A percentile compares a stretch with the other conserved stretches of the same genome.
Evolutionary conservation across 2,329 filamentous ascomycete genomes (phyloP).

Genomic region (Massarina eburnea): DNA sequence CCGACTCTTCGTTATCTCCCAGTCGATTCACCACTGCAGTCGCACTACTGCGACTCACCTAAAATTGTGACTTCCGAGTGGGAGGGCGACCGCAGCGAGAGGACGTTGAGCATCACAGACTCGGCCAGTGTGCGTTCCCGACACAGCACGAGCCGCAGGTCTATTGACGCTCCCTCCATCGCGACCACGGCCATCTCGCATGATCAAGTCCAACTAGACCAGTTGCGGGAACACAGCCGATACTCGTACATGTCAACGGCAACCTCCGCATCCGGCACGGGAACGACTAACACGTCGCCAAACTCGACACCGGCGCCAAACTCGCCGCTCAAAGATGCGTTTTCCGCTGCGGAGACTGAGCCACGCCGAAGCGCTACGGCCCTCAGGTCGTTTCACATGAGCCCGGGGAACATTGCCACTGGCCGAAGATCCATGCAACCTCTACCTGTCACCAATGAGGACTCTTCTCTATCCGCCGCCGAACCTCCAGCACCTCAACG

Average conservation of each 20-base stretch:
- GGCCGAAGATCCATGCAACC: slow-evolving; percentile 44
- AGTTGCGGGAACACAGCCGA: slow-evolving; percentile 40
- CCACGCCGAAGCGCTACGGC: slow-evolving; percentile 36
- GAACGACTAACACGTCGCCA: slow-evolving; percentile 38
- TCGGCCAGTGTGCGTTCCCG: slow-evolving; percentile 33
- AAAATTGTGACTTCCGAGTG: slow-evolving; percentile 34
- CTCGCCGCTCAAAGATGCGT: slow-evolving; percentile 35
- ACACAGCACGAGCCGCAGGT: slow-evolving; percentile 30
- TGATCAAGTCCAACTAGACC: slow-evolving; percentile 40
- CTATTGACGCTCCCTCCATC: slow-evolving; percentile 38
- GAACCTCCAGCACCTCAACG: slow-evolving; percentile 22
- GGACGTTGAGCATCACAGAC: slow-evolving; percentile 31
- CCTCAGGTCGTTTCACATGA: slow-evolving; percentile 43
- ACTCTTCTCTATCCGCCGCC: slow-evolving; percentile 25
- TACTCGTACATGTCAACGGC: slow-evolving; percentile 41
- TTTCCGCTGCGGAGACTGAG: slow-evolving; percentile 27
- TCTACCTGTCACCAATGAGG: slow-evolving; percentile 39
- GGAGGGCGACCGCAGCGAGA: slow-evolving; percentile 30
- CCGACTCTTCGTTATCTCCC: slow-evolving; percentile 43
- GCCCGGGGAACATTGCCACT: slow-evolving; percentile 31
- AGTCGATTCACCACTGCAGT: slow-evolving; percentile 38
- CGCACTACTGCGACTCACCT: slow-evolving; percentile 33
- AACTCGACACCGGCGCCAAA: slow-evolving; percentile 39
- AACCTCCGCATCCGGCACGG: slow-evolving; percentile 36
- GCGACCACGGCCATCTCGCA: slow-evolving; percentile 38